phyloP scores from a whole-genome alignment of 495 filamentous ascomycete species.

The Talaromyces proteolyticus region DNA sequence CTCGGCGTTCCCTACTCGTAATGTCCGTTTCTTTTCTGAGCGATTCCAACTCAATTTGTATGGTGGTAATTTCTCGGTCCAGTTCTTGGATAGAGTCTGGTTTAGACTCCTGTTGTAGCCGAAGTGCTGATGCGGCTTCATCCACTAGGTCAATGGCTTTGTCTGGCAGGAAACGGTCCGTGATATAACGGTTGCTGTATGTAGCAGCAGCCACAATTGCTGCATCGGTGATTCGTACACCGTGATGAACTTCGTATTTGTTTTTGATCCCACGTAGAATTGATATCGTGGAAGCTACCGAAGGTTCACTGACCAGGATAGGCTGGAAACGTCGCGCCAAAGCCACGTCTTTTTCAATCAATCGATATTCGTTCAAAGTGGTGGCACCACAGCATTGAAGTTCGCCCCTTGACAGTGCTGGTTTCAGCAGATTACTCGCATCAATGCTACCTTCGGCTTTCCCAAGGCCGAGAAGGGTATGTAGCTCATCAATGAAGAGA shows the following conservation, averaged over 20 bases:
- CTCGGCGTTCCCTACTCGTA: constrained; percentile 78
- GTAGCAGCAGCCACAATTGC: constrained; percentile 89
- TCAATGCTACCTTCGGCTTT: constrained; percentile 96
- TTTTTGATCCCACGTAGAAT: constrained; percentile 96
- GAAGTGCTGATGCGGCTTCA: constrained; percentile 84
- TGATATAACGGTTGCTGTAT: constrained; percentile 93
- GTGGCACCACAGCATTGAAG: constrained; percentile 95
- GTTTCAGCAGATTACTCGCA: constrained; percentile 91
- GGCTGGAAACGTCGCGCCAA: constrained; percentile 91
- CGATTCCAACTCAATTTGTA: constrained; percentile 95
- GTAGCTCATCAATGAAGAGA: constrained; percentile 92
- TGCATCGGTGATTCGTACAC: constrained; percentile 85
- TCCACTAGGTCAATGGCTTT: constrained; percentile 97
- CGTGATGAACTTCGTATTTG: constrained; percentile 92
- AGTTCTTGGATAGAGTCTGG: constrained; percentile 87
- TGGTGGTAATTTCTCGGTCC: constrained; percentile 91
- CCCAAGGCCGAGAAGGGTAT: constrained; percentile 84
- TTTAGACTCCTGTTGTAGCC: constrained; percentile 94
- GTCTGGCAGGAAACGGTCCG: constrained; percentile 90
- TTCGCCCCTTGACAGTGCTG: constrained; percentile 85
- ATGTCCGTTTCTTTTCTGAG: constrained; percentile 91
- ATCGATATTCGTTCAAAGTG: constrained; percentile 83
- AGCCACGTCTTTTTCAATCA: constrained; percentile 94
- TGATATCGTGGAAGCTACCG: constrained; percentile 87
- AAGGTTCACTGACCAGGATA: constrained; percentile 82